Base-by-base conservation (phyloP, 306 rosid species). In the Leucaena leucocephala region DNA sequence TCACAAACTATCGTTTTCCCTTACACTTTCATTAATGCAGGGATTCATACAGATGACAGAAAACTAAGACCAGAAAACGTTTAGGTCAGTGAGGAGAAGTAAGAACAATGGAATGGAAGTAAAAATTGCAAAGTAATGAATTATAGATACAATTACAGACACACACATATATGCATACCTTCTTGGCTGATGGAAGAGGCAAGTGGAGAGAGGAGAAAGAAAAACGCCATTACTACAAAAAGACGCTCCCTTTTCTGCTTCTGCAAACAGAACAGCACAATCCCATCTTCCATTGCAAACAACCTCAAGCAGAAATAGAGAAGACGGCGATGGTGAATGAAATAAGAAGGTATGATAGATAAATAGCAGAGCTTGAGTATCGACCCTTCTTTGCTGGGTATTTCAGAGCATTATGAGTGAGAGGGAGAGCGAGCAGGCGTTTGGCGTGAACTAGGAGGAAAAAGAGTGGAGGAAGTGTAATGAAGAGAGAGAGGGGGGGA, bases 401-500 rank as follows among this genome's bases (percentile, higher is more conserved):
- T 22, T 54, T 9, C 13, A 69, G 54, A 19, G 72, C 27, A 27
- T 27, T 27, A 27, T 27, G 27, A 82, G 63, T 63, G 55, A 17
- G 66, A 35, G 58, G 50, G 36, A 69, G 40, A 45, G 57, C 19
- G 62, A 34, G 66, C 90, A 88, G 92, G 85, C 90, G 77, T 87
- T 90, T 87, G 83, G 91, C 88, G 87, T 86, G 93, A 87, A 78
- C 84, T 42, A 80, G 43, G 85, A 82, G 89, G 89, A 22, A 73
- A 36, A 85, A 35, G 68, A 55, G 78, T 35, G 86, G 40, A 67
- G 63, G 16, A 79, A 50, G 79, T 67, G 82, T 86, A 52, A 77
- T 74, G 85, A 82, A 66, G 84, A 68, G 84, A 86, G 87, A 77
- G 82, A 16, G 19, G 2, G 27, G 1, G 5, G 22, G 70, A 38